These are phyloP conservation scores for Magnusiomyces suaveolens DNA, from an alignment of 1,139 yeast genomes.

Conservation along the genomic window DNA sequence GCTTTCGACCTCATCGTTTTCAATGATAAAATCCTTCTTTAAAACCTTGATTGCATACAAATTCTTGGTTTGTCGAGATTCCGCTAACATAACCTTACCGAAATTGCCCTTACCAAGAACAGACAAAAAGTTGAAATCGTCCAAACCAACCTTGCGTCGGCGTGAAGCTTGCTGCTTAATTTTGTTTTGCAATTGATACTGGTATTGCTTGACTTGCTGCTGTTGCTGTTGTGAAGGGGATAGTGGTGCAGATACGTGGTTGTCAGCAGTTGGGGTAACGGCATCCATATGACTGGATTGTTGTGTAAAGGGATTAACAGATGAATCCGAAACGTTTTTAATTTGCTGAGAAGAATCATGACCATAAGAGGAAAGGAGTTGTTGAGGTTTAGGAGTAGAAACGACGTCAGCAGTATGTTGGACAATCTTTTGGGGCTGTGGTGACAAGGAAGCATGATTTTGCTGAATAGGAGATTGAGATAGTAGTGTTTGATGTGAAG, in stretches of 20 bases:
- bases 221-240: conserved; percentile 6
- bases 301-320: background rate
- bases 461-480: background rate
- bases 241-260: background rate
- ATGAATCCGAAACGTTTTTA: no score
- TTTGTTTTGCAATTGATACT: conserved; percentile 12
- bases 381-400: background rate
- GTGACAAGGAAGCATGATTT: background rate
- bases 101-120: conserved; percentile 96
- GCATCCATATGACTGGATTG: background rate
- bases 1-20: conserved; percentile 92
- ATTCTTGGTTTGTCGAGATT: conserved; percentile 66
- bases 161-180: conserved; percentile 15
- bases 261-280: background rate
- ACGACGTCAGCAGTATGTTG: background rate
- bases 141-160: conserved; percentile 72
- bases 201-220: conserved; percentile 13
- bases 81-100: conserved; percentile 96
- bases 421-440: background rate
- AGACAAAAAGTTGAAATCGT: conserved; percentile 86
- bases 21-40: conserved; percentile 89
- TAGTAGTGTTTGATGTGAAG: background rate
- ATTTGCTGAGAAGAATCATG: background rate
- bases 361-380: background rate
- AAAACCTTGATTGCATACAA: conserved; percentile 91